Conservation (phyloP, 257 asterid genomes). For the Solanum stenotomum region DNA sequence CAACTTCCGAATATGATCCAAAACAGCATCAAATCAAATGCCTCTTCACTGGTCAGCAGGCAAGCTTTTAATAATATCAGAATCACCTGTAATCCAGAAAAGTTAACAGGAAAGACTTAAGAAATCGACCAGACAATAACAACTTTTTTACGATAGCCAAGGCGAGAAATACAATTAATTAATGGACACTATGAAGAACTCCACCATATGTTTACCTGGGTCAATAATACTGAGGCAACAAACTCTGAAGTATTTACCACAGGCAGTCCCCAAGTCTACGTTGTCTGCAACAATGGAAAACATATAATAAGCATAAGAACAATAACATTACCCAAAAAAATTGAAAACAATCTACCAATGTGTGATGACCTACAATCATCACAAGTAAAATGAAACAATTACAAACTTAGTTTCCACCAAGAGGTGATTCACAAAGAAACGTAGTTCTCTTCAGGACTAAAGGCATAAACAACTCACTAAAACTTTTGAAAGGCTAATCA, state of each 20-base stretch:
- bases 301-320: neutral
- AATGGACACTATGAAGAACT: neutral
- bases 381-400: neutral
- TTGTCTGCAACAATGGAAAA: constrained; percentile 31
- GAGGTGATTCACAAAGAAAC: neutral
- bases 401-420: neutral
- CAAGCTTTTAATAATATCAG: constrained; percentile 45
- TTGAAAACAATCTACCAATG: neutral
- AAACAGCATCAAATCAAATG: neutral
- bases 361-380: neutral
- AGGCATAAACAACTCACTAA: neutral
- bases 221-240: constrained; percentile 69
- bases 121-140: neutral
- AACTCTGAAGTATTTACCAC: constrained; percentile 64
- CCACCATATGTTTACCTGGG: constrained; percentile 26
- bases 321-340: neutral
- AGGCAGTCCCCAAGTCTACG: constrained; percentile 66
- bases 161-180: neutral
- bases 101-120: neutral
- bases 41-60: constrained; percentile 38
- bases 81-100: too few species aligned
- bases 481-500: neutral
- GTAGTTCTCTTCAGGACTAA: neutral
- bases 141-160: neutral
- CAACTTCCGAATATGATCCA: neutral